Evolutionary conservation across 371 early-diverging fungal species (phyloP).

Genomic region (Mucor velutinosus): DNA sequence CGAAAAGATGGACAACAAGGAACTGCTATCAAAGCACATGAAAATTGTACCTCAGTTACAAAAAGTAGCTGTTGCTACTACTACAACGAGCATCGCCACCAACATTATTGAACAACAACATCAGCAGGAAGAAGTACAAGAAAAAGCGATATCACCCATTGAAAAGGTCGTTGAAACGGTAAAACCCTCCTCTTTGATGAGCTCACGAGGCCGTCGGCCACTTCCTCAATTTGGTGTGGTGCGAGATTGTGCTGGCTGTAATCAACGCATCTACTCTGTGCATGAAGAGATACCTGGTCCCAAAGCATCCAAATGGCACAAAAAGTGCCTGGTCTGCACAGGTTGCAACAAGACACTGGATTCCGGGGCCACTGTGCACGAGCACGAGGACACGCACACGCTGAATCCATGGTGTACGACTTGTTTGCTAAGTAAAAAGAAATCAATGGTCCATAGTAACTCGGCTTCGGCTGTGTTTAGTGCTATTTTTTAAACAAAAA

Average conservation of each 20-base stretch:
- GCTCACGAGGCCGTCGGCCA: slow-evolving; percentile 31
- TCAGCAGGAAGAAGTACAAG: background rate
- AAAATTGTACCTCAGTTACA: slow-evolving; percentile 44
- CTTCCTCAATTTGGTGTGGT: slow-evolving; percentile 41
- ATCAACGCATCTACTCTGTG: slow-evolving; percentile 37
- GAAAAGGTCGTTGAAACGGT: background rate
- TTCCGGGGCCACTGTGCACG: slow-evolving; percentile 39
- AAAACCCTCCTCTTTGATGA: slow-evolving; percentile 42
- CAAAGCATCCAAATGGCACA: slow-evolving; percentile 46
- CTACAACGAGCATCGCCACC: background rate
- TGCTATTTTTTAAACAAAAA: slow-evolving; percentile 1
- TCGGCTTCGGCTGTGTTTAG: slow-evolving; percentile 2
- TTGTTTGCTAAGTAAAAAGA: slow-evolving; percentile 31
- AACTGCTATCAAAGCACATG: slow-evolving; percentile 19
- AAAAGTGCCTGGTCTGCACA: slow-evolving; percentile 38
- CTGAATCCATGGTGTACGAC: slow-evolving; percentile 40
- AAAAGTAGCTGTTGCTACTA: background rate
- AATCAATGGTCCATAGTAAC: background rate
- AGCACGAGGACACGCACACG: slow-evolving; percentile 18
- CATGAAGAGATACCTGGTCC: slow-evolving; percentile 53
- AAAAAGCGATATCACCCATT: background rate
- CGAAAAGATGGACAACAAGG: slow-evolving; percentile 9
- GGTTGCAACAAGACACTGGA: slow-evolving; percentile 43
- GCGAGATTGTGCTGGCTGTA: slow-evolving; percentile 43
- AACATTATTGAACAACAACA: background rate